A percentile compares a stretch with the other conserved stretches of the same genome.
Evolutionary conservation across 73 alveolate genomes (phyloP).

Genomic region (Paraurostyla sp.): DNA sequence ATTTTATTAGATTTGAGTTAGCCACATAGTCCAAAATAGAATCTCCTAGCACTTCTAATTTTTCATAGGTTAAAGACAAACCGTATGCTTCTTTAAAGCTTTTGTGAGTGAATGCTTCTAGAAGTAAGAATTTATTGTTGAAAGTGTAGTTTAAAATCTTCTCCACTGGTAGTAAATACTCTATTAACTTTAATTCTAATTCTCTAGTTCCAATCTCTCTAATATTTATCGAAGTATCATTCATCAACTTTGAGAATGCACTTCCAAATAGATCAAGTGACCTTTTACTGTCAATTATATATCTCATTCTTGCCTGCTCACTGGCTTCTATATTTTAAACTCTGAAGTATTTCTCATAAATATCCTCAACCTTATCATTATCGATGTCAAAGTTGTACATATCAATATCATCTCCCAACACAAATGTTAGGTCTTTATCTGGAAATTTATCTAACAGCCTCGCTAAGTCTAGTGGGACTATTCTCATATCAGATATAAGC

Average conservation of each 20-base stretch:
- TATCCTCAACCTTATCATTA: slow-evolving; percentile 10
- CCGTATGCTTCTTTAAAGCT: neutral
- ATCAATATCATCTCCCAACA: slow-evolving; percentile 28
- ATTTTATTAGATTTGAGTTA: slow-evolving; percentile 60
- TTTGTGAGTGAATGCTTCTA: slow-evolving; percentile 74
- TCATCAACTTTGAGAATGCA: neutral
- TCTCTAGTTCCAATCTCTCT: neutral
- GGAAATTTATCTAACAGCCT: slow-evolving; percentile 68
- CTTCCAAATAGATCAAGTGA: neutral
- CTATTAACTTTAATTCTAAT: neutral
- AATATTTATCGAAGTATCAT: neutral
- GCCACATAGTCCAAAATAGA: slow-evolving; percentile 70
- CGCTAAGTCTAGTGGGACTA: slow-evolving; percentile 63
- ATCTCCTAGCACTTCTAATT: slow-evolving; percentile 78
- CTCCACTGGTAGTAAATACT: slow-evolving; percentile 32
- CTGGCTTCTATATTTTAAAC: neutral
- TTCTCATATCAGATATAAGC: slow-evolving; percentile 59
- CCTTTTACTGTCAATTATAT: neutral
- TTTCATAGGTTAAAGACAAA: slow-evolving; percentile 45
- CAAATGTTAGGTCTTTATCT: slow-evolving; percentile 45
- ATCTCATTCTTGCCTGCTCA: neutral
- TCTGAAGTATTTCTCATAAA: slow-evolving; percentile 19
- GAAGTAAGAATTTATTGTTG: slow-evolving; percentile 5
- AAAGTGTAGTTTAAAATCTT: slow-evolving; percentile 42
- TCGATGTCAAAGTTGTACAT: neutral